phyloP scores from a whole-genome alignment of 2,329 filamentous ascomycete genomes.

The Sphaerulina vaccinii region DNA sequence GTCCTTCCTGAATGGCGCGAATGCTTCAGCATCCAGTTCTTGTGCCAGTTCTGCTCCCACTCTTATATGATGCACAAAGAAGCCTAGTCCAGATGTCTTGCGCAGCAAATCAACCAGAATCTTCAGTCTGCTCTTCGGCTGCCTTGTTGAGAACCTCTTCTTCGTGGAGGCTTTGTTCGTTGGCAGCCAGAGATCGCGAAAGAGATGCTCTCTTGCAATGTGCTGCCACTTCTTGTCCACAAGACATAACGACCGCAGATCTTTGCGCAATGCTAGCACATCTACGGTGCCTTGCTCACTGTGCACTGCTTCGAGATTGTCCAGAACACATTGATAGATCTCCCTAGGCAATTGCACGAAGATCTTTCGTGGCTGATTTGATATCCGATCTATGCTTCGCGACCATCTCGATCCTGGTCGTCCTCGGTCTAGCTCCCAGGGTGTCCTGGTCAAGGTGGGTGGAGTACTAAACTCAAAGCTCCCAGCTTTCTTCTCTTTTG shows the following conservation, averaged over 20 bases:
- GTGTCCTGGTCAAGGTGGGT: constrained; percentile 35
- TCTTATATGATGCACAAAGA: constrained; percentile 54
- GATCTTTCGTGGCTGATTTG: constrained; percentile 33
- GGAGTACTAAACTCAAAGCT: constrained; percentile 16
- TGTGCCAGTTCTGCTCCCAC: constrained; percentile 50
- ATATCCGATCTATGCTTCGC: constrained; percentile 15
- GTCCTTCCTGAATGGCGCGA: constrained; percentile 40
- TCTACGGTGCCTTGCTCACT: constrained; percentile 41
- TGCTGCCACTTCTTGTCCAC: constrained; percentile 58
- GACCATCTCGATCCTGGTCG: constrained; percentile 21
- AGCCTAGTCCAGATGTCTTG: constrained; percentile 51
- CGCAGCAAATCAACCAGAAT: constrained; percentile 56
- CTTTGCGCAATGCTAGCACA: constrained; percentile 54
- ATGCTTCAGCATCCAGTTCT: constrained; percentile 35
- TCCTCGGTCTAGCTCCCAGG: constrained; percentile 41
- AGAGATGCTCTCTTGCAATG: constrained; percentile 52
- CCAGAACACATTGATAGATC: constrained; percentile 56
- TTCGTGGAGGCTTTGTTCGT: constrained; percentile 42
- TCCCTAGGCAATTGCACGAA: constrained; percentile 53
- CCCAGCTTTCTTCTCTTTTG: constrained; percentile 13
- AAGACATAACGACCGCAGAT: constrained; percentile 54
- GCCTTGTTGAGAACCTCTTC: constrained; percentile 39
- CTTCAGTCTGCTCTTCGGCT: constrained; percentile 52
- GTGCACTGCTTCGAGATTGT: constrained; percentile 51
- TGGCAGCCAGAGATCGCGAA: constrained; percentile 37